phyloP scores from a whole-genome alignment of 768 basidiomycete genomes.

The Leccinum ochraceum region DNA sequence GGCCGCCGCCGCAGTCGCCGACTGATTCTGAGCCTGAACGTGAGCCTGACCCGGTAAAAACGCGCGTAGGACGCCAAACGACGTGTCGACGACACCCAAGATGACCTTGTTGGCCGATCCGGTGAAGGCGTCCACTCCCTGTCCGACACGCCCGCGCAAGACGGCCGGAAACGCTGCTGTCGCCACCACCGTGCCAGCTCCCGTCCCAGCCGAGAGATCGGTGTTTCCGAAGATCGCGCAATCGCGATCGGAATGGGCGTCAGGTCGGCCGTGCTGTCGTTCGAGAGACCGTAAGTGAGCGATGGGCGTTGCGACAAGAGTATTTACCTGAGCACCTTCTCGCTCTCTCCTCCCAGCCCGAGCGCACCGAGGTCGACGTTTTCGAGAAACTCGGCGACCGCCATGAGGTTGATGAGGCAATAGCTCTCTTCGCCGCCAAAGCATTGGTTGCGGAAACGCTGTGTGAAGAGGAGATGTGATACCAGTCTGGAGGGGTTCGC shows the following conservation, averaged over 20 bases:
- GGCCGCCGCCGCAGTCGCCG: too few relatives aligned
- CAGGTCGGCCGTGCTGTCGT: slow-evolving; percentile 68
- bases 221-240: slow-evolving; percentile 43
- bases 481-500: slow-evolving; percentile 82
- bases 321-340: slow-evolving; percentile 57
- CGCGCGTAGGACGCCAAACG: slow-evolving; percentile 83
- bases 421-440: slow-evolving; percentile 76
- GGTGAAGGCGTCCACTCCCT: slow-evolving; percentile 76
- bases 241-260: slow-evolving; percentile 75
- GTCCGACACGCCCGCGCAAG: slow-evolving; percentile 75
- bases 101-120: slow-evolving; percentile 81
- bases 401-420: slow-evolving; percentile 92
- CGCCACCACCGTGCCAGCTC: slow-evolving; percentile 23
- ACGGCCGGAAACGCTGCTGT: slow-evolving; percentile 41
- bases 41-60: slow-evolving; percentile 53
- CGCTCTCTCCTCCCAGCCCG: slow-evolving; percentile 62
- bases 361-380: slow-evolving; percentile 84
- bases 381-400: slow-evolving; percentile 94
- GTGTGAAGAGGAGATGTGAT: slow-evolving; percentile 46
- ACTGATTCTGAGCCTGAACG: background rate
- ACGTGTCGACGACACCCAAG: slow-evolving; percentile 86
- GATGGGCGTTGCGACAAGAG: background rate
- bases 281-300: background rate
- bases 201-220: slow-evolving; percentile 19
- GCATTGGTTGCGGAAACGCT: slow-evolving; percentile 32